These are phyloP conservation scores for Fusarium chaquense DNA, from an alignment of 2,329 filamentous ascomycete species.

Conservation along the genomic window DNA sequence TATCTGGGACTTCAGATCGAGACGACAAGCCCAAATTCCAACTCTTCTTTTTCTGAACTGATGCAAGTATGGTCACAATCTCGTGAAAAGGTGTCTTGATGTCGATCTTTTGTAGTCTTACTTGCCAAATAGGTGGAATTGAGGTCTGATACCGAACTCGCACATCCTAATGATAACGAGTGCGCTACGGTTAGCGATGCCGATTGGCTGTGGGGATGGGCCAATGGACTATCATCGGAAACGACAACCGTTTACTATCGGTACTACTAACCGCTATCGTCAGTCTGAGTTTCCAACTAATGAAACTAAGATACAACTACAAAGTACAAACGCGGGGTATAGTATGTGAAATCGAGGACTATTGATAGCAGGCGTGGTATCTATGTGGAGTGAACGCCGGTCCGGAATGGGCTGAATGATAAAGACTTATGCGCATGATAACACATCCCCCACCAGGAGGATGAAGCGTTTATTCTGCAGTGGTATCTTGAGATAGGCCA, in stretches of 20 bases:
- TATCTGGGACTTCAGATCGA: neutral
- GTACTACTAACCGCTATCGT: constrained; percentile 1
- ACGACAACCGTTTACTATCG: constrained; percentile 1
- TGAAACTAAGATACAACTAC: neutral
- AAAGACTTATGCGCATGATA: neutral
- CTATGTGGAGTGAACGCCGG: neutral
- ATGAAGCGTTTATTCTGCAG: neutral
- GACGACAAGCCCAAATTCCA: no score
- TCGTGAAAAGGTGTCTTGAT: neutral
- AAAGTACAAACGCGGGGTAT: constrained; percentile 11
- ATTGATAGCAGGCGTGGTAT: neutral
- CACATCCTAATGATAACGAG: neutral
- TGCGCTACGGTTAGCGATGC: constrained; percentile 3
- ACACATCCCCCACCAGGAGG: neutral
- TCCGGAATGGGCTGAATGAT: neutral
- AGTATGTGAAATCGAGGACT: neutral
- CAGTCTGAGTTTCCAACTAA: neutral
- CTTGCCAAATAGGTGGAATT: neutral
- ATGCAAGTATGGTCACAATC: neutral
- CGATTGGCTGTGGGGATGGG: constrained; percentile 11
- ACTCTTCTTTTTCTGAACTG: neutral
- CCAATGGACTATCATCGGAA: neutral
- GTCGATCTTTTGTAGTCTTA: neutral
- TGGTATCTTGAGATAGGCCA: neutral
- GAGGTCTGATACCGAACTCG: neutral